phyloP scores from a whole-genome alignment of 2,329 filamentous ascomycete genomes.

The Exophiala bonariae region DNA sequence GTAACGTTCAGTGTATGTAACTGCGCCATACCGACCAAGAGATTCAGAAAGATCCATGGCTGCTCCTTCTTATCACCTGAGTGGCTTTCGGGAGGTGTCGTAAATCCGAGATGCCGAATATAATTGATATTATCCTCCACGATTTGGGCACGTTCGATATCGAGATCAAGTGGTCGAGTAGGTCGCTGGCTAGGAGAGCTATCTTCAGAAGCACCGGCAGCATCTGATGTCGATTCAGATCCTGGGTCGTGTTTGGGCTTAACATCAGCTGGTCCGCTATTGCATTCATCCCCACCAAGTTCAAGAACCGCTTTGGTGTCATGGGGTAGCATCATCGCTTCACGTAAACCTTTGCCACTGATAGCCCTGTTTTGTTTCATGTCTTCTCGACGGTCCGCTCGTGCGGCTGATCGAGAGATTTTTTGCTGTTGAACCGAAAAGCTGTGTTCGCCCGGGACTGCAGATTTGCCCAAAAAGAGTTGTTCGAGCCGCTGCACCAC shows the following conservation, averaged over 20 bases:
- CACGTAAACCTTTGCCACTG: slow-evolving; percentile 38
- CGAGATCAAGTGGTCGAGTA: slow-evolving; percentile 73
- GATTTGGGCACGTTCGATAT: slow-evolving; percentile 73
- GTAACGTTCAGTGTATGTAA: slow-evolving; percentile 84
- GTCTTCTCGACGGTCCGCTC: slow-evolving; percentile 33
- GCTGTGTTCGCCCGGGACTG: slow-evolving; percentile 43
- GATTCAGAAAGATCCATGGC: slow-evolving; percentile 42
- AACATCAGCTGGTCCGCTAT: not conserved
- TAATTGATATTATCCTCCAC: slow-evolving; percentile 72
- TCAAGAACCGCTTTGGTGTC: slow-evolving; percentile 26
- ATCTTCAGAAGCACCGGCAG: slow-evolving; percentile 10
- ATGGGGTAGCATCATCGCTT: slow-evolving; percentile 43
- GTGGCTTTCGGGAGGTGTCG: slow-evolving; percentile 16
- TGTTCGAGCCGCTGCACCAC: slow-evolving; percentile 77
- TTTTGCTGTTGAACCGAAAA: slow-evolving; percentile 58
- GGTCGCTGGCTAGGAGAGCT: slow-evolving; percentile 68
- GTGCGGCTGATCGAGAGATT: slow-evolving; percentile 55
- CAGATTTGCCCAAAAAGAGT: slow-evolving; percentile 72
- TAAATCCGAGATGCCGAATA: slow-evolving; percentile 31
- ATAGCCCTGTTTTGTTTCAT: slow-evolving; percentile 20
- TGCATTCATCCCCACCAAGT: not conserved
- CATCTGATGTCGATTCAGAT: slow-evolving; percentile 10
- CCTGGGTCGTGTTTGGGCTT: not conserved
- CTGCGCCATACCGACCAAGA: slow-evolving; percentile 79
- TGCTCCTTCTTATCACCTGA: slow-evolving; percentile 9